Evolutionary conservation across 805 yeast species (phyloP), one percentile per base, ranked within the genome.

Genomic region (Zygoascus bituminiphila): DNA sequence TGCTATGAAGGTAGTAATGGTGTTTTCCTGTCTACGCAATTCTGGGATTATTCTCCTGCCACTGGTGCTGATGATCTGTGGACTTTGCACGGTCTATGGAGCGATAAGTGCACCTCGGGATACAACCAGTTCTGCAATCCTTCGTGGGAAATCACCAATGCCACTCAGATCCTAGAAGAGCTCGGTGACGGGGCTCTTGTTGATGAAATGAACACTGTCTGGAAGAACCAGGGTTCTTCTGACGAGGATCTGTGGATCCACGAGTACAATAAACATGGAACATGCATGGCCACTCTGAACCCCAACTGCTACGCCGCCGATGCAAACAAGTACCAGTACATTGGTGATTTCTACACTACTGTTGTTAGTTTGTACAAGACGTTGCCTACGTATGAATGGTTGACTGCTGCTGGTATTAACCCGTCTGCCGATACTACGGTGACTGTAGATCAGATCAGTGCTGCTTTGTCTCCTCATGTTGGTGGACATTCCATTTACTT

Each of bases 241-340:
- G 91, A 84, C 61, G 81, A 77, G 50, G 62, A 73, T 5, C 68
- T 89, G 45, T 89, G 98, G 98, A 73, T 76, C 31, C 96, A 89
- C 65, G 97, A 89, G 66, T 89, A 77, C 73, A 88, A 89, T 69
- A 89, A 89, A 63, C 98, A 89, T 62, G 97, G 89, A 21, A 88
- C 96, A 8, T 89, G 97, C 67, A 81, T 88, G 74, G 77, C 81
- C 43, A 88, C 96, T 0, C 69, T 89, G 42, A 77, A 74, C 48
- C 85, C 93, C 2, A 56, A 64, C 4, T 89, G 98, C 64, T 88
- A 88, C 64, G 26, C 52, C 15, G 44, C 47, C 6, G 55, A 52
- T 21, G 59, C 63, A 12, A 47, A 57, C 36, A 46, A 56, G 47
- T 51, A 64, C 51, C 62, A 63, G 57, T 60, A 70, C 45, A 88